Evolutionary conservation across 1,284 basidiomycete species (phyloP).

Genomic region (Cutaneotrichosporon sp.): DNA sequence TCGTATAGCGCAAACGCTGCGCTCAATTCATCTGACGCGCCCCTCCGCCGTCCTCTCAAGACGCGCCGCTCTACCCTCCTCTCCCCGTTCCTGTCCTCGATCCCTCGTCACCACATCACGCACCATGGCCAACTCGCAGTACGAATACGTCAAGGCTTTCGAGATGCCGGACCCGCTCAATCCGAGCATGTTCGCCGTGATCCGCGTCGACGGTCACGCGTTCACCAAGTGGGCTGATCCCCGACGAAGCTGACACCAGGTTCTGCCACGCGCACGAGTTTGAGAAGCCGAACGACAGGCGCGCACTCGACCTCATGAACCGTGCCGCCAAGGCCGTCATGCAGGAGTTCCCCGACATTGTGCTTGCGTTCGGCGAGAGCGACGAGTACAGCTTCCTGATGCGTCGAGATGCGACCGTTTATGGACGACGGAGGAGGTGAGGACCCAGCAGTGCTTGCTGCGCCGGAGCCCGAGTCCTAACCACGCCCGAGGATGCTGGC

Average conservation of each 20-base stretch:
- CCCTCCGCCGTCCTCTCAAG: neutral
- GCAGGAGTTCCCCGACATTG: constrained; percentile 75
- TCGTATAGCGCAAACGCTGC: neutral
- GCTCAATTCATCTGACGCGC: neutral
- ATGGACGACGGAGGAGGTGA: constrained; percentile 73
- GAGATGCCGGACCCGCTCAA: constrained; percentile 86
- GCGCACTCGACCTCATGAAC: constrained; percentile 90
- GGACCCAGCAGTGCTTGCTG: too few species aligned
- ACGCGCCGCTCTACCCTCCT: neutral
- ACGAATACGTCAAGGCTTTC: constrained; percentile 85
- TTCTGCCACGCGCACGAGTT: constrained; percentile 84
- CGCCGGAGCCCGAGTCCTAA: too few species aligned
- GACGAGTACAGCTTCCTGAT: constrained; percentile 97
- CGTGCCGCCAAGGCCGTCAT: constrained; percentile 79
- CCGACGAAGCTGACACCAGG: constrained; percentile 54
- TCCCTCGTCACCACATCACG: neutral
- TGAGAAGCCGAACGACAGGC: constrained; percentile 85
- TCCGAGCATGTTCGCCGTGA: constrained; percentile 79
- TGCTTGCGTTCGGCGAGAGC: constrained; percentile 91
- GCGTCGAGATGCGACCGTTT: constrained; percentile 70
- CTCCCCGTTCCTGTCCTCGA: neutral
- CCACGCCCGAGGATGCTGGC: too few species aligned
- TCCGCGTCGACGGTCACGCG: constrained; percentile 88
- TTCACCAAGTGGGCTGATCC: constrained; percentile 75
- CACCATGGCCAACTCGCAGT: constrained; percentile 86